Percentiles rank a stretch among this genome's conserved stretches.
Conservation (phyloP, 1,139 yeast species). For the Suhomyces chickasaworum region DNA sequence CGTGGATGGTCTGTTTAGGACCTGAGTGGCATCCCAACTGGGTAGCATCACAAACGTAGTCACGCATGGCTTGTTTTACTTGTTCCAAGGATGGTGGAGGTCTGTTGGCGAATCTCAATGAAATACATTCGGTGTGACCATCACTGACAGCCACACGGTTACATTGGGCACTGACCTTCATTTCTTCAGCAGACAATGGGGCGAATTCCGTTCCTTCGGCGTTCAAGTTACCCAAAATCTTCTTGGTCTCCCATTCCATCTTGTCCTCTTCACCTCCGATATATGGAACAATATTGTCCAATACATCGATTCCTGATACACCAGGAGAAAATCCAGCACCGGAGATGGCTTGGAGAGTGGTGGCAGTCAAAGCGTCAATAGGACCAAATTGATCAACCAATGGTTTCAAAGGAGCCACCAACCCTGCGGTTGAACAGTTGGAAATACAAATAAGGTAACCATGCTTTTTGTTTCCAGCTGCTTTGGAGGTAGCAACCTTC, state of each 20-base stretch:
- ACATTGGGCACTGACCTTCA: slow-evolving; percentile 93
- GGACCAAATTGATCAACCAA: slow-evolving; percentile 88
- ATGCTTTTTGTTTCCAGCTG: slow-evolving; percentile 55
- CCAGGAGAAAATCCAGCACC: slow-evolving; percentile 99
- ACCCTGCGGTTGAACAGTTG: slow-evolving; percentile 97
- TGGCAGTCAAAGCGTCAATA: slow-evolving; percentile 79
- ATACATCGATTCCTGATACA: slow-evolving; percentile 89
- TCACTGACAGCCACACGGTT: slow-evolving; percentile 96
- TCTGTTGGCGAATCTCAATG: slow-evolving; percentile 77
- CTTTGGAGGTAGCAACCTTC: slow-evolving; percentile 55
- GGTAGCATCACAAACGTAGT: slow-evolving; percentile 84
- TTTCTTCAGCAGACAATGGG: slow-evolving; percentile 65
- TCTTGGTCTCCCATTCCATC: slow-evolving; percentile 97
- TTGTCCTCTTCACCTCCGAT: slow-evolving; percentile 98
- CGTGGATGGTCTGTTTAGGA: slow-evolving; percentile 89
- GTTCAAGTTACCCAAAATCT: slow-evolving; percentile 73
- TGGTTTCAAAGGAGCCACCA: slow-evolving; percentile 95
- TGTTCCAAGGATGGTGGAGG: slow-evolving; percentile 86
- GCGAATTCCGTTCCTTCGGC: slow-evolving; percentile 59
- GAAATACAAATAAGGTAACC: slow-evolving; percentile 95
- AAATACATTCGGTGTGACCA: slow-evolving; percentile 96
- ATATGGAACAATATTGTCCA: slow-evolving; percentile 93
- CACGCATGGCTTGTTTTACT: slow-evolving; percentile 66
- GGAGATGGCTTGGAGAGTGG: slow-evolving; percentile 95
- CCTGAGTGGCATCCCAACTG: slow-evolving; percentile 84